These are phyloP conservation scores for Escovopsis sp. DNA, from an alignment of 2,329 filamentous ascomycete genomes.

Conservation along the genomic window DNA sequence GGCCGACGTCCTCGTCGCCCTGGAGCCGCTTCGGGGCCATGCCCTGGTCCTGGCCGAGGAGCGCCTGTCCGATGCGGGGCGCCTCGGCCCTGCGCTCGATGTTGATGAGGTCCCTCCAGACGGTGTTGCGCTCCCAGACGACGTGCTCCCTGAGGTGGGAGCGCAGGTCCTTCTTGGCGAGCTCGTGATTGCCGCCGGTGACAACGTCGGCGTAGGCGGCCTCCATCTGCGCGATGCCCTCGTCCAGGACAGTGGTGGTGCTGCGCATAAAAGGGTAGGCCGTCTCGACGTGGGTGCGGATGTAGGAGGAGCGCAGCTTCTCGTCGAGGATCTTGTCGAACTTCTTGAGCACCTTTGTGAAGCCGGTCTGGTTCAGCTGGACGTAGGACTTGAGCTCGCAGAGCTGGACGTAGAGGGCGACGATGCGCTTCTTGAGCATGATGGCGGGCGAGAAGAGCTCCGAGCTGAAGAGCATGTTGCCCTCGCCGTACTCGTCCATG, in stretches of 20 bases:
- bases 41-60: conserved; percentile 63
- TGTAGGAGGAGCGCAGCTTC: conserved; percentile 62
- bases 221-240: conserved; percentile 62
- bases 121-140: conserved; percentile 96
- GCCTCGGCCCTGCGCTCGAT: conserved; percentile 93
- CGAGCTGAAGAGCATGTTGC: conserved; percentile 49
- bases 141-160: conserved; percentile 91
- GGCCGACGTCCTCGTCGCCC: conserved; percentile 60
- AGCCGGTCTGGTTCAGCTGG: conserved; percentile 92
- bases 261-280: conserved; percentile 69
- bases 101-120: conserved; percentile 98
- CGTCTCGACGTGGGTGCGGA: conserved; percentile 56
- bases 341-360: conserved; percentile 93
- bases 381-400: conserved; percentile 94
- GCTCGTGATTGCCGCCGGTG: conserved; percentile 61
- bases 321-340: conserved; percentile 87
- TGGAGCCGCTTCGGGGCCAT: conserved; percentile 58
- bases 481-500: conserved; percentile 68
- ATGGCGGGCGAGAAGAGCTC: conserved; percentile 53
- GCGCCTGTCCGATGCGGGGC: conserved; percentile 72
- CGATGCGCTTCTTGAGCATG: conserved; percentile 82
- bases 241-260: conserved; percentile 57
- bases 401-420: conserved; percentile 76
- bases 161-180: conserved; percentile 73
- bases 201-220: conserved; percentile 66